Conservation (phyloP, 306 rosid genomes). For the Amphicarpaea edgeworthii region DNA sequence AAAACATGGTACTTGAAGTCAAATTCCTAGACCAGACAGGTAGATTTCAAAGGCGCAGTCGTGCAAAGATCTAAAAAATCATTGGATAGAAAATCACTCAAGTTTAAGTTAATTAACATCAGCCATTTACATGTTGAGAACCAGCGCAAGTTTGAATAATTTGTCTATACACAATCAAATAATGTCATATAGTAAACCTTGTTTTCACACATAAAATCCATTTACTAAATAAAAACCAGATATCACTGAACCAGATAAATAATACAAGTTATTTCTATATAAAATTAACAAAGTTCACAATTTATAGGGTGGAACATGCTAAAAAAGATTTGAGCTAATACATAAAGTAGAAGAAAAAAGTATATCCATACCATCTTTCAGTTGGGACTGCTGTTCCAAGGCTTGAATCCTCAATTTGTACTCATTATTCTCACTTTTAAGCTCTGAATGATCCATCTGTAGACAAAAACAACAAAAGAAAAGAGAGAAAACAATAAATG, state of each 20-base stretch:
- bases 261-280: not conserved
- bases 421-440: conserved; percentile 75
- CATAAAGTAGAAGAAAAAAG: conserved; percentile 36
- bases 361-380: conserved; percentile 72
- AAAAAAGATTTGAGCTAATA: conserved; percentile 33
- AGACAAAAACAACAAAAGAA: conserved; percentile 29
- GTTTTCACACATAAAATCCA: conserved; percentile 12
- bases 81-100: conserved; percentile 22
- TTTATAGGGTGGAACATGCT: not conserved
- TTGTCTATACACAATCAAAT: not conserved
- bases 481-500: conserved; percentile 16
- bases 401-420: conserved; percentile 88
- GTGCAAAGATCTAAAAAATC: conserved; percentile 3
- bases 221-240: not conserved
- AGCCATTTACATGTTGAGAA: conserved; percentile 12
- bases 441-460: conserved; percentile 68
- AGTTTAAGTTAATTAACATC: conserved; percentile 27
- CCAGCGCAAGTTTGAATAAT: conserved; percentile 21
- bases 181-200: not conserved
- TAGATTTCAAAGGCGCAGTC: conserved; percentile 25
- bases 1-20: not conserved
- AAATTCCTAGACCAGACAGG: conserved; percentile 16
- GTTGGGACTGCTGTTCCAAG: conserved; percentile 83
- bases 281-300: conserved; percentile 4
- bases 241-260: conserved; percentile 18